phyloP scores from a whole-genome alignment of 1,284 basidiomycete species.

The Spongispora temasekensis region DNA sequence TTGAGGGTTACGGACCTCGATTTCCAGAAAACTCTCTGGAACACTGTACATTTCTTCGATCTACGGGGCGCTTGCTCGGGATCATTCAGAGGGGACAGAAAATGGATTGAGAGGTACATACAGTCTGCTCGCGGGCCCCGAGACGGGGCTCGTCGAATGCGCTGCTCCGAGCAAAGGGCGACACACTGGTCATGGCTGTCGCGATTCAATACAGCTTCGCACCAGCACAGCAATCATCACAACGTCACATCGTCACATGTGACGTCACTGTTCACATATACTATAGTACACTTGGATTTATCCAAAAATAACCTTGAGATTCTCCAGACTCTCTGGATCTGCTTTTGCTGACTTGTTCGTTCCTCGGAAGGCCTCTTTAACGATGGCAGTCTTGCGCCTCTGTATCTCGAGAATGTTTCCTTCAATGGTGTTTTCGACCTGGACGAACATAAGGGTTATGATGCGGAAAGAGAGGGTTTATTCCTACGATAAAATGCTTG shows the following conservation, averaged over 20 bases:
- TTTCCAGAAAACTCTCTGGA: conserved; percentile 97
- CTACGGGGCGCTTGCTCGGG: conserved; percentile 47
- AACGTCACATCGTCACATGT: conserved; percentile 29
- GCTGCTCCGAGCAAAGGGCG: conserved; percentile 77
- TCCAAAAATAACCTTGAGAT: conserved; percentile 44
- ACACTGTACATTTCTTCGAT: conserved; percentile 99
- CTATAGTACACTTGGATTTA: no score
- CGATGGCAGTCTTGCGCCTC: conserved; percentile 83
- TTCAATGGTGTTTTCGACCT: conserved; percentile 77
- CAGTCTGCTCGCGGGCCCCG: conserved; percentile 77
- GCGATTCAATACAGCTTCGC: conserved; percentile 17
- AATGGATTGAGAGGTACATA: conserved; percentile 43
- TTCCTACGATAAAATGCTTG: conserved; percentile 84
- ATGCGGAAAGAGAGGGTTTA: background rate
- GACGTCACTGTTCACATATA: no score
- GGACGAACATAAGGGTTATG: conserved; percentile 5
- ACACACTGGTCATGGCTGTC: conserved; percentile 61
- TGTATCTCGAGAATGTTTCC: conserved; percentile 87
- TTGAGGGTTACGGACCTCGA: conserved; percentile 95
- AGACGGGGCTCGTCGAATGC: conserved; percentile 75
- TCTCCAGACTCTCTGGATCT: conserved; percentile 73
- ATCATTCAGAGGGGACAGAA: conserved; percentile 30
- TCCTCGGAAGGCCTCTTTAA: conserved; percentile 77
- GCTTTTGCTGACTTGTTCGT: conserved; percentile 36
- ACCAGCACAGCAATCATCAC: conserved; percentile 25